Base-by-base conservation (phyloP, 2,329 filamentous ascomycete species). In the Camillea tinctor region DNA sequence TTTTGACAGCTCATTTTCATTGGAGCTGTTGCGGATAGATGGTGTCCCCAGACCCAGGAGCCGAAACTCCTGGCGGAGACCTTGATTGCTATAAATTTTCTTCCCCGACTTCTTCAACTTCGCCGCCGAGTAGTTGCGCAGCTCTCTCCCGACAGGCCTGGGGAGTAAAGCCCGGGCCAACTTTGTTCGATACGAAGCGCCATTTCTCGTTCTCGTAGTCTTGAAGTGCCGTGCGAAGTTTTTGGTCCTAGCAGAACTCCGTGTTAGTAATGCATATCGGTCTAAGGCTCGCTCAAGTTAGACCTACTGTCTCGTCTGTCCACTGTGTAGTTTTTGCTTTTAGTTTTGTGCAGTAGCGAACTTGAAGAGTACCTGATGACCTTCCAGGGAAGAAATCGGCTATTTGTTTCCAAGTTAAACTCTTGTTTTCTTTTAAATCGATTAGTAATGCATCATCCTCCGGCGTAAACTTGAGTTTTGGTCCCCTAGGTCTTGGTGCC, bases 361-460 rank as follows among this genome's bases (percentile, higher is more conserved):
- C 93, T 75, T 97, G 93, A 62, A 97, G 78, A 26, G 93, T 97
- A 19, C 93, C 93, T 52, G 91, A 96, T 60, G 91, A 95, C 60
- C 93, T 84, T 1, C 93, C 93, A 0, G 93, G 93, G 69, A 97
- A 97, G 77, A 97, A 97, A 72, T 97, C 93, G 59, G 93, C 92
- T 71, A 97, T 97, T 80, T 97, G 93, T 77, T 96, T 97, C 93
- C 93, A 97, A 4, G 93, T 96, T 72, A 97, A 81, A 72, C 92
- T 93, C 76, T 95, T 96, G 71, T 95, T 93, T 77, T 97, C 93
- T 75, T 97, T 97, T 63, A 97, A 80, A 72, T 96, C 91, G 59
- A 97, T 88, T 57, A 97, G 81, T 53, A 96, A 79, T 67, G 91
- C 88, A 75, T 97, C 93, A 73, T 97, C 93, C 74, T 96, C 93